These are phyloP conservation scores for Euclidium syriacum DNA, from an alignment of 345 rosid species.

Conservation along the genomic window DNA sequence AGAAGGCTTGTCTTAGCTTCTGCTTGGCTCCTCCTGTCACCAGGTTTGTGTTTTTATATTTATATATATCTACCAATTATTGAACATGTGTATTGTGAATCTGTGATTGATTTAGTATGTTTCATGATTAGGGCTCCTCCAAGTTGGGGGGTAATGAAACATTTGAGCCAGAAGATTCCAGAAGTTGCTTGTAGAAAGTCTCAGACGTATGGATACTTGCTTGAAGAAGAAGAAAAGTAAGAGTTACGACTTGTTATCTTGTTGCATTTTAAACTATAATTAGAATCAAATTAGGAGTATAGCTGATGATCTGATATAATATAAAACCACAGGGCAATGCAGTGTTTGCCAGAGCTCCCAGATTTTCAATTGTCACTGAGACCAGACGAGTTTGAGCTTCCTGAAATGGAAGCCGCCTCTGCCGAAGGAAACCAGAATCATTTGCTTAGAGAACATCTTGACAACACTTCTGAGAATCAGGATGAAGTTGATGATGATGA, in stretches of 20 bases:
- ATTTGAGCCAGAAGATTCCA: slow-evolving; percentile 78
- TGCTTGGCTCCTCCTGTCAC: slow-evolving; percentile 72
- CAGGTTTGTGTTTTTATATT: slow-evolving; percentile 43
- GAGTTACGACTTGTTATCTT: slow-evolving; percentile 15
- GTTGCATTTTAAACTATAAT: not conserved
- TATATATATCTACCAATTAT: not conserved
- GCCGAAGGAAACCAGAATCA: slow-evolving; percentile 38
- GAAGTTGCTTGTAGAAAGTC: slow-evolving; percentile 83
- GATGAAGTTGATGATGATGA: slow-evolving; percentile 2
- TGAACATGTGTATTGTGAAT: not conserved
- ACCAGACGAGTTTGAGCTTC: slow-evolving; percentile 69
- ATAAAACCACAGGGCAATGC: slow-evolving; percentile 51
- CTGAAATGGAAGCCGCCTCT: slow-evolving; percentile 58
- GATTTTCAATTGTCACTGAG: slow-evolving; percentile 77
- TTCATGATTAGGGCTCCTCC: slow-evolving; percentile 58
- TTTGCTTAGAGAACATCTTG: slow-evolving; percentile 59
- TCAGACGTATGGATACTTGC: slow-evolving; percentile 73
- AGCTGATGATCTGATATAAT: not conserved
- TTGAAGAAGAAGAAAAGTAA: slow-evolving; percentile 92
- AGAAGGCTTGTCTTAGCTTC: slow-evolving; percentile 78
- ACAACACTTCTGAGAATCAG: slow-evolving; percentile 26
- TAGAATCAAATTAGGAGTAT: not conserved
- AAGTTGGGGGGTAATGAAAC: slow-evolving; percentile 83
- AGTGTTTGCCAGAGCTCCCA: slow-evolving; percentile 77
- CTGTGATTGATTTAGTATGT: not conserved